Evolutionary conservation across 169 alveolate species (phyloP), one percentile per base, ranked within the genome.

Genomic region (Plasmodium chabaudi): DNA sequence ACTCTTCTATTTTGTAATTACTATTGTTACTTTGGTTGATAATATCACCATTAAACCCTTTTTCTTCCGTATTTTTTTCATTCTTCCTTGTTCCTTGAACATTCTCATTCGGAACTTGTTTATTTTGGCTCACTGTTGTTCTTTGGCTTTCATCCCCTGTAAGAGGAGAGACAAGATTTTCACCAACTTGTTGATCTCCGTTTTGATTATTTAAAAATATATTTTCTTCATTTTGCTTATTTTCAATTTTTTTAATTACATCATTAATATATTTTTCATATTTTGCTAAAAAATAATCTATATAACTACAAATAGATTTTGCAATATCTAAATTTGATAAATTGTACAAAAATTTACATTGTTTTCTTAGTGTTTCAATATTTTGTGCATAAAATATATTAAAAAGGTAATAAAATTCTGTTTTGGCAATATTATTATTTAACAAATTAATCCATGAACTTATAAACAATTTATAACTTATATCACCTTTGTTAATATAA

Each of bases 401-500:
- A 93, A 96, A 95, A 63, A 96, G 96, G 87, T 95, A 93, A 88
- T 95, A 95, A 93, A 95, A 96, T 49, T 94, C 96, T 2, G 96
- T 93, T 86, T 95, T 97, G 5, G 98, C 98, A 47, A 96, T 89
- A 23, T 95, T 97, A 75, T 96, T 98, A 17, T 92, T 91, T 51
- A 94, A 84, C 39, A 94, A 94, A 72, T 96, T 97, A 51, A 97
- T 93, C 99, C 99, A 97, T 39, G 97, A 94, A 87, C 97, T 98
- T 92, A 97, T 93, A 93, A 92, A 96, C 27, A 98, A 98, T 91
- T 95, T 95, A 95, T 98, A 96, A 73, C 99, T 99, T 47, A 97
- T 96, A 94, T 98, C 98, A 79, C 97, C 94, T 92, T 96, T 98
- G 92, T 98, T 98, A 55, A 98, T 97, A 92, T 96, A 98, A 72